phyloP scores from a whole-genome alignment of 1,139 yeast species.

The Saccharomycopsis phalli region DNA sequence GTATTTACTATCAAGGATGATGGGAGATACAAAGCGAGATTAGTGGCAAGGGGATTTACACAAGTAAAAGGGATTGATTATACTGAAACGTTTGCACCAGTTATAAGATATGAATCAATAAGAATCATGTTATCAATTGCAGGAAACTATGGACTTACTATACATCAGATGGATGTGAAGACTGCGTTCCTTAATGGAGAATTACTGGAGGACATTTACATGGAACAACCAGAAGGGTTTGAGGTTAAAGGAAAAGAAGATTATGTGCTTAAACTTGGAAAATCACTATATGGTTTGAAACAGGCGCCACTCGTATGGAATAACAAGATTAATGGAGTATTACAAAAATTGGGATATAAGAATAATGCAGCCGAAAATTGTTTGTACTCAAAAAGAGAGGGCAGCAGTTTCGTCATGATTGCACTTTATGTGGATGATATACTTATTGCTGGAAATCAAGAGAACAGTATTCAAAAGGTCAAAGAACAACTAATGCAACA shows the following conservation, averaged over 20 bases:
- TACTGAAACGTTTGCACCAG: slow-evolving; percentile 25
- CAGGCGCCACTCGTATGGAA: slow-evolving; percentile 25
- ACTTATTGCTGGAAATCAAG: no score
- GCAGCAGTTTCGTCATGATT: no score
- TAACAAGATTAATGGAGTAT: slow-evolving; percentile 8
- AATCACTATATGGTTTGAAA: slow-evolving; percentile 23
- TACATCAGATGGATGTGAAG: slow-evolving; percentile 25
- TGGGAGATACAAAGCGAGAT: slow-evolving; percentile 22
- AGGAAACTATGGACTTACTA: slow-evolving; percentile 6
- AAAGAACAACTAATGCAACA: no score
- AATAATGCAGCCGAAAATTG: slow-evolving; percentile 13
- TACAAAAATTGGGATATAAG: slow-evolving; percentile 12
- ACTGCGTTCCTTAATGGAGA: no score
- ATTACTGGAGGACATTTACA: no score
- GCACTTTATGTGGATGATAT: no score
- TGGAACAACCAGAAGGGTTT: no score
- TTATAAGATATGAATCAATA: no score
- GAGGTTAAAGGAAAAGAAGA: no score
- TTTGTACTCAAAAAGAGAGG: no score
- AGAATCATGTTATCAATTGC: slow-evolving; percentile 22
- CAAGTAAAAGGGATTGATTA: slow-evolving; percentile 24
- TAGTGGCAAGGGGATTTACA: slow-evolving; percentile 23
- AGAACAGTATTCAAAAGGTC: no score
- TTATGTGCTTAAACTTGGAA: no score
- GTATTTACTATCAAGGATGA: slow-evolving; percentile 21